Conservation (phyloP, 192 early-diverging fungal genomes). For the Funneliformis geosporum region DNA sequence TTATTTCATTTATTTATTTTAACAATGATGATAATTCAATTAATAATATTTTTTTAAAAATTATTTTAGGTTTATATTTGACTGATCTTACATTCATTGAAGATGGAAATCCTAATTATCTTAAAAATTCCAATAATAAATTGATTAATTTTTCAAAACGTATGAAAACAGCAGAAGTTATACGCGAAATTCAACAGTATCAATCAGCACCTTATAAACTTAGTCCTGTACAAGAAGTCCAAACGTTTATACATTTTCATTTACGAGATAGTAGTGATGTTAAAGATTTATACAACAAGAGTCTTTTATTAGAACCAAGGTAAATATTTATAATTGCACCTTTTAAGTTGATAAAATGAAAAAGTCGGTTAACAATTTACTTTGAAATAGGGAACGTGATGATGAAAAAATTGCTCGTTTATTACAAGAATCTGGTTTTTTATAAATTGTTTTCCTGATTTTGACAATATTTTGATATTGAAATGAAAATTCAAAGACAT, state of each 20-base stretch:
- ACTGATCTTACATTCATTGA: slow-evolving; percentile 94
- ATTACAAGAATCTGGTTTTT: slow-evolving; percentile 78
- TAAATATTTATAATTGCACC: slow-evolving; percentile 34
- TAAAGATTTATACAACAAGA: slow-evolving; percentile 74
- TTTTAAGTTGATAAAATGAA: slow-evolving; percentile 2
- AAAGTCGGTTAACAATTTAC: not conserved
- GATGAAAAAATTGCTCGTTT: slow-evolving; percentile 79
- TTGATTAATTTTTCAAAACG: slow-evolving; percentile 95
- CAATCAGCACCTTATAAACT: slow-evolving; percentile 82
- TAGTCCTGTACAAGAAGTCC: slow-evolving; percentile 80
- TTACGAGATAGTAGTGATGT: slow-evolving; percentile 72
- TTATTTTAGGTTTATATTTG: slow-evolving; percentile 66
- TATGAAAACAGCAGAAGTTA: slow-evolving; percentile 85
- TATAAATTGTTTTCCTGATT: slow-evolving; percentile 44
- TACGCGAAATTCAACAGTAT: slow-evolving; percentile 92
- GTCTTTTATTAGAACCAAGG: slow-evolving; percentile 82
- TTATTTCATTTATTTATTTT: not conserved
- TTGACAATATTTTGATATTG: too few species aligned
- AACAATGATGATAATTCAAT: not conserved
- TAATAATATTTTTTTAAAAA: not conserved
- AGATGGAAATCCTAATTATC: slow-evolving; percentile 83
- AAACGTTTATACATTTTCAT: slow-evolving; percentile 69
- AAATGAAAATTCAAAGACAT: too few species aligned
- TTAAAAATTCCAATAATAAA: slow-evolving; percentile 58
- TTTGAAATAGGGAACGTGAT: slow-evolving; percentile 62